Evolutionary conservation across 331 rosid genomes (phyloP), one percentile per base, ranked within the genome.

Genomic region (Arachis monticola): DNA sequence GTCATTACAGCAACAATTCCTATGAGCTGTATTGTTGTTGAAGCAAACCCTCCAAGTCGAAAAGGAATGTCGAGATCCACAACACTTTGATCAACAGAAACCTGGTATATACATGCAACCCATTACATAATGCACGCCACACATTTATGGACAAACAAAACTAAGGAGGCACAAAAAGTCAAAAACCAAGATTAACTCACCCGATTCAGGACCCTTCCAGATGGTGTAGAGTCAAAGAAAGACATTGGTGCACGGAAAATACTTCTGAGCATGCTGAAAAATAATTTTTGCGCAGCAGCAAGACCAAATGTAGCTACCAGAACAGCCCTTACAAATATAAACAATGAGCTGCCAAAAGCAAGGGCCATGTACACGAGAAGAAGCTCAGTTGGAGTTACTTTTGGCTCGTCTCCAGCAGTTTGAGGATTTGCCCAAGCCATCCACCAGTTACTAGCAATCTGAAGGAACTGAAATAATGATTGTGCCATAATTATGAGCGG

Each of bases 401-500:
- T 95, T 40, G 99, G 90, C 67, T 74, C 79, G 71, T 86, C 97
- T 78, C 98, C 97, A 80, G 82, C 92, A n/a, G 98, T 95, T 86
- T 92, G 99, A 82, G 99, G 99, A 85, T 95, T 95, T 27, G 99
- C 99, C 99, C 98, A 95, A 45, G 99, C 99, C 99, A 95, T 95
- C 99, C 99, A 95, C 99, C 99, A 95, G 82, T 87, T 95, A 76
- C 99, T 92, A 69, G 99, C 98, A 81, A 95, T 95, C 86, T 95
- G 99, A 83, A 95, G 99, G 88, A 95, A 95, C 83, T 95, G 99
- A 87, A 95, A 95, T 32, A 89, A 70, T 60, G 84, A 45, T 84
- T 95, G 99, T 8, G 99, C 97, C 47, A 90, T 72, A 56, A 95
- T 89, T 76, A 95, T 95, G 67, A 82, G 96, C 10, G 99, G 98